Evolutionary conservation across 2,329 filamentous ascomycete genomes (phyloP).

Genomic region (Monosporascus sp.): DNA sequence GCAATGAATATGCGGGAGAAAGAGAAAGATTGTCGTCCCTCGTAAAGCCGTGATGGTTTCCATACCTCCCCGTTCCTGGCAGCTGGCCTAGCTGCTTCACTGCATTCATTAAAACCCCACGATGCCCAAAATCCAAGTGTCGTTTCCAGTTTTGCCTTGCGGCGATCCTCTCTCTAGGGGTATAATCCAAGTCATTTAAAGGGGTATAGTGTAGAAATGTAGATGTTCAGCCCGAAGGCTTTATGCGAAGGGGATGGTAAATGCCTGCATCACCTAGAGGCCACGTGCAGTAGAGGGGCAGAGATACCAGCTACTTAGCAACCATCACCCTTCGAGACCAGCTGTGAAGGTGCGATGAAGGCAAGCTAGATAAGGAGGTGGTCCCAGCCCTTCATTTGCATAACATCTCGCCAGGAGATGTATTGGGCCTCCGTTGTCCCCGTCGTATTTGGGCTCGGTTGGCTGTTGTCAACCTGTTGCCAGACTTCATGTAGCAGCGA

Average conservation of each 20-base stretch:
- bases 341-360: conserved; percentile 24
- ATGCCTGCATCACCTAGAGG: conserved; percentile 32
- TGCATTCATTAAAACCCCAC: background rate
- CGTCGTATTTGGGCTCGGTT: conserved; percentile 30
- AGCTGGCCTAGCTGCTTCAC: conserved; percentile 11
- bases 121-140: conserved; percentile 23
- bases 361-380: conserved; percentile 73
- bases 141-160: conserved; percentile 27
- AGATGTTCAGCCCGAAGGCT: conserved; percentile 14
- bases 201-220: conserved; percentile 15
- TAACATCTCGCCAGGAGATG: conserved; percentile 92
- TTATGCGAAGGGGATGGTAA: conserved; percentile 27
- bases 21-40: conserved; percentile 22
- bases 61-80: conserved; percentile 17
- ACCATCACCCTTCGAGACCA: conserved; percentile 30
- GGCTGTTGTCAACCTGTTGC: conserved; percentile 63
- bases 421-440: conserved; percentile 47
- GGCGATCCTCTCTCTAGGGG: conserved; percentile 25
- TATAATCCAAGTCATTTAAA: conserved; percentile 16
- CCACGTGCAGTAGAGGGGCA: conserved; percentile 18
- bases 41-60: conserved; percentile 23
- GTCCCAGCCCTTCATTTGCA: conserved; percentile 88
- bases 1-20: conserved; percentile 22
- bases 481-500: conserved; percentile 79
- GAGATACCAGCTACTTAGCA: conserved; percentile 5